Evolutionary conservation across 176 grass and related monocot genomes (phyloP).

Genomic region (Oropetium thomaeum): DNA sequence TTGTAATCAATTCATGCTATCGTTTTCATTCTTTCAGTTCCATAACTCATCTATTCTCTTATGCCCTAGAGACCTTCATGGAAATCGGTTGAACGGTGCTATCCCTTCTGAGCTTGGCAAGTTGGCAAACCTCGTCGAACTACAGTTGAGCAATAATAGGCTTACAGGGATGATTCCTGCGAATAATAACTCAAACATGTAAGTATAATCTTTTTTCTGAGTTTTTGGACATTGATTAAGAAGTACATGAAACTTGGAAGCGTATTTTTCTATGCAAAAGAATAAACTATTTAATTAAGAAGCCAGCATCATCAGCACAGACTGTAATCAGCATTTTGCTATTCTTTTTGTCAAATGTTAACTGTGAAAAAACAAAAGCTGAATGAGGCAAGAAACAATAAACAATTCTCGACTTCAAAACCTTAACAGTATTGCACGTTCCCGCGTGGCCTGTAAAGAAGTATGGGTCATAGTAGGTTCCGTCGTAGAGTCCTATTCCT

Average conservation of each 20-base stretch:
- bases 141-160: conserved; percentile 68
- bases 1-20: conserved; percentile 5
- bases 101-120: conserved; percentile 73
- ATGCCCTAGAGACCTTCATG: conserved; percentile 75
- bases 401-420: conserved; percentile 15
- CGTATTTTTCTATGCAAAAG: neutral
- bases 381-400: conserved; percentile 8
- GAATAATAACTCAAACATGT: conserved; percentile 61
- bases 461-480: no score
- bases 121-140: conserved; percentile 47
- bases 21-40: neutral
- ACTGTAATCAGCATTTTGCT: conserved; percentile 2
- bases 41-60: conserved; percentile 35
- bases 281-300: conserved; percentile 26
- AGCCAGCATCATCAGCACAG: conserved; percentile 26
- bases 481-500: no score
- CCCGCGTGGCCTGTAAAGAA: no score
- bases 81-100: conserved; percentile 62
- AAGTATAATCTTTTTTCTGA: conserved; percentile 29
- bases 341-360: conserved; percentile 10
- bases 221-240: neutral
- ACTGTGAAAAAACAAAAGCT: conserved; percentile 5
- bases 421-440: neutral
- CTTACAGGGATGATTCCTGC: conserved; percentile 76
- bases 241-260: neutral